Evolutionary conservation across 495 filamentous ascomycete species (phyloP).

Genomic region (Antarctomyces pellizariae): DNA sequence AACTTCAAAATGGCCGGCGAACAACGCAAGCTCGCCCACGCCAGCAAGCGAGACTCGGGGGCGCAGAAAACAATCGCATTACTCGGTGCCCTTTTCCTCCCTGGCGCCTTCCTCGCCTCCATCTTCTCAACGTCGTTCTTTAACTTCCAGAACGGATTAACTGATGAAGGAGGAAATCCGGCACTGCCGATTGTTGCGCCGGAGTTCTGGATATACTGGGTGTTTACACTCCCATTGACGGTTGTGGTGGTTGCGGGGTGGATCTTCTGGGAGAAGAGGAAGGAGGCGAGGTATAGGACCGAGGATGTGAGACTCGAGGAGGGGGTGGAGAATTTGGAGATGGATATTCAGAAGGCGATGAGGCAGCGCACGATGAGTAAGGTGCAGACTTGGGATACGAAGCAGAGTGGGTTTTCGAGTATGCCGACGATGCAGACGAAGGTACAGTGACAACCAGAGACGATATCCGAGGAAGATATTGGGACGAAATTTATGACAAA

Average conservation of each 20-base stretch:
- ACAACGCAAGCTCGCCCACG: constrained; percentile 29
- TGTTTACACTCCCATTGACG: constrained; percentile 25
- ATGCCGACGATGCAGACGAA: too few species aligned
- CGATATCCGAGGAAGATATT: too few species aligned
- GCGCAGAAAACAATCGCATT: constrained; percentile 33
- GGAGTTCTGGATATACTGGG: constrained; percentile 30
- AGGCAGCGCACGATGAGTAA: constrained; percentile 28
- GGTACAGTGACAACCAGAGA: too few species aligned
- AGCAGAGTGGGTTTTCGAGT: neutral
- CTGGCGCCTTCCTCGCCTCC: constrained; percentile 27
- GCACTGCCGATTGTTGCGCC: constrained; percentile 13
- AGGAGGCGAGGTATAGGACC: constrained; percentile 19
- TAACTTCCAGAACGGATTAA: constrained; percentile 18
- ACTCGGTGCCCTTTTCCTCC: constrained; percentile 30
- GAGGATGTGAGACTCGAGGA: constrained; percentile 26
- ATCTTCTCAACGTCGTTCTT: constrained; percentile 34
- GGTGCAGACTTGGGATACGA: constrained; percentile 18
- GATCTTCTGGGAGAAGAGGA: constrained; percentile 21
- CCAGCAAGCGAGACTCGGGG: constrained; percentile 27
- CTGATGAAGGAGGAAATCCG: too few species aligned
- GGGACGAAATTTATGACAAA: too few species aligned
- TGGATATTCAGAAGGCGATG: constrained; percentile 26
- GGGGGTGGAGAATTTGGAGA: constrained; percentile 29
- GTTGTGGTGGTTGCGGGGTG: constrained; percentile 20
- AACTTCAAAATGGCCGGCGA: constrained; percentile 31